Evolutionary conservation across 345 rosid genomes (phyloP), one percentile per base, ranked within the genome.

Genomic region (Hevea brasiliensis): DNA sequence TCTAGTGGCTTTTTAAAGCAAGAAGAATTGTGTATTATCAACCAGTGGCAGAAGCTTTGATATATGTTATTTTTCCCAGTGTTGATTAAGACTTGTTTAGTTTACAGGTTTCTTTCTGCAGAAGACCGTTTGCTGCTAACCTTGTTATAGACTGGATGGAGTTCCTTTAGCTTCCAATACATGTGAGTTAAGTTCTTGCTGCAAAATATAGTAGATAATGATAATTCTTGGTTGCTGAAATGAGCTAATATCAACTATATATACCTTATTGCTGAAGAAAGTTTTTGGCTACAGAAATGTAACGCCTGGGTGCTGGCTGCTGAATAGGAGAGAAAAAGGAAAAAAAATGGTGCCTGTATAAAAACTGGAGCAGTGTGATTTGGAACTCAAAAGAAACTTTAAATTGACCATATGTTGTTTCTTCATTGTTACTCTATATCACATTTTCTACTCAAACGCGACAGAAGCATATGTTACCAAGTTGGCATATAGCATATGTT

Each of bases 261-360:
- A 32, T 21, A 21, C 45, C 56, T 37, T 18, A 13, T 37, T 74
- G 26, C 55, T 45, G 65, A 66, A 41, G 65, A 7, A 7, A 48
- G 29, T 27, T 58, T 74, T 50, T 47, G 63, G 56, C 11, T 29
- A 32, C 61, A 74, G 68, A 74, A 45, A 74, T 67, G 73, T 67
- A 26, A 51, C 29, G 44, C 60, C 41, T 47, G 21, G 15, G 7
- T 56, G 66, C 60, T 74, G 12, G 14, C 21, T 29, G 24, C 7
- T 54, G 2, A 18, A 23, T 1, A 23, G 21, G 21, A 9, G 21
- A 56, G 20, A n/a, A 7, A 24, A 57, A 13, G 23, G 12, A 10
- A 51, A 24, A 47, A 41, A 35, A 45, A 5, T 17, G 6, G 9
- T 8, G 12, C 14, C 55, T 40, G 24, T 10, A 50, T 44, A 3